Conservation (phyloP, 2,329 filamentous ascomycete species). For the Colletotrichum sublineola region DNA sequence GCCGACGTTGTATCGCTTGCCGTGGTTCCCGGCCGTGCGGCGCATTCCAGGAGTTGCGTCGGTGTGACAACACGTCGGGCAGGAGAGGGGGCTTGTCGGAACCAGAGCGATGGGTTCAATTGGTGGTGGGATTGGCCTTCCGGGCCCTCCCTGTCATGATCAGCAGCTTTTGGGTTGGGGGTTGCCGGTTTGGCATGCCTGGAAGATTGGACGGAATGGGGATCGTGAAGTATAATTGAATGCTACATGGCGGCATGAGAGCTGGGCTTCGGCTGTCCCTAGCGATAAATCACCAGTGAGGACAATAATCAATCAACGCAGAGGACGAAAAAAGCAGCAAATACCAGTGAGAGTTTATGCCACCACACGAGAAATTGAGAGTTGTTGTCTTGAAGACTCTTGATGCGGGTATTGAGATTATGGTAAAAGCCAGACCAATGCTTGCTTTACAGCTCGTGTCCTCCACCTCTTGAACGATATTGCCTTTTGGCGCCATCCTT, state of each 20-base stretch:
- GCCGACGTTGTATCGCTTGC: background rate
- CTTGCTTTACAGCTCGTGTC: background rate
- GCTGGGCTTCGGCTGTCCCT: background rate
- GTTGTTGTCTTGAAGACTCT: background rate
- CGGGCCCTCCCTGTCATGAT: background rate
- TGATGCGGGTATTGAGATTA: conserved; percentile 12
- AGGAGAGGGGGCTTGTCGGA: background rate
- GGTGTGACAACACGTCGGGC: conserved; percentile 32
- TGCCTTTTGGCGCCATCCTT: background rate
- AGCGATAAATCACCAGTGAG: background rate
- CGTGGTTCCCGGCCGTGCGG: background rate
- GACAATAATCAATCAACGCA: no score
- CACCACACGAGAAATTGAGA: background rate
- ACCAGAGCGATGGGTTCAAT: background rate
- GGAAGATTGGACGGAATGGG: background rate
- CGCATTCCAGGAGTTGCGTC: conserved; percentile 15
- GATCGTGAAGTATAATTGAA: background rate
- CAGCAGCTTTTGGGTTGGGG: background rate
- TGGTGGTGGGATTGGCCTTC: background rate
- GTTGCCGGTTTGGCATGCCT: conserved; percentile 5
- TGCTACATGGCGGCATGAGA: background rate
- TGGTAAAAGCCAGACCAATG: conserved; percentile 3
- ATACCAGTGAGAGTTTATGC: background rate
- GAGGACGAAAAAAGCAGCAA: background rate
- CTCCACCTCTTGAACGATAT: background rate